Conservation (phyloP, 106 monocot genomes). For the Phalaenopsis equestris region DNA sequence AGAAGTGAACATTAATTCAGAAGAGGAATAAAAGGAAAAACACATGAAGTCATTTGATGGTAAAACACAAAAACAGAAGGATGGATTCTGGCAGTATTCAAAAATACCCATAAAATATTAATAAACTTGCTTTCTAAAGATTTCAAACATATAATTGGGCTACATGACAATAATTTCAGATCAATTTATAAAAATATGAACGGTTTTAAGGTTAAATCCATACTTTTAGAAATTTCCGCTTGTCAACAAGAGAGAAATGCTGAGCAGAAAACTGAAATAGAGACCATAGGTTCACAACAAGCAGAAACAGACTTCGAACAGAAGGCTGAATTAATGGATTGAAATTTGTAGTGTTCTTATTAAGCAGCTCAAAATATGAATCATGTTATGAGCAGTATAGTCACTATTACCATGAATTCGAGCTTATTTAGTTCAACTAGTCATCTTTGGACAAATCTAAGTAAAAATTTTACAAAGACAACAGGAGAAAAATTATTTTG, state of each 20-base stretch:
- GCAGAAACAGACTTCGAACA: background rate
- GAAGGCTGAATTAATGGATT: background rate
- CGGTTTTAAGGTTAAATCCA: background rate
- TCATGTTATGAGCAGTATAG: background rate
- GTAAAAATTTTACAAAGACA: background rate
- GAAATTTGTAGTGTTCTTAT: background rate
- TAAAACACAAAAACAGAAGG: background rate
- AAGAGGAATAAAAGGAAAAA: background rate
- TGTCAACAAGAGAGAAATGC: background rate
- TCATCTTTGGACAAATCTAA: background rate
- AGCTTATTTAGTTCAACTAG: background rate
- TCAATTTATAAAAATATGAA: background rate
- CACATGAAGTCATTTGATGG: background rate
- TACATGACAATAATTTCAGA: background rate
- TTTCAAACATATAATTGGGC: background rate
- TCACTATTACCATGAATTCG: background rate
- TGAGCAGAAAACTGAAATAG: background rate
- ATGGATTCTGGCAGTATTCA: background rate
- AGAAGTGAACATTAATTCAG: background rate
- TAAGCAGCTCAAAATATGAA: background rate
- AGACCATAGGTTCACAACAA: background rate
- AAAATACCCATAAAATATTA: background rate
- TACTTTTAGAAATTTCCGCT: background rate
- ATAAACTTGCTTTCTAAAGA: background rate
- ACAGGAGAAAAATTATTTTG: background rate